A percentile compares a stretch with the other conserved stretches of the same genome.
Conservation (phyloP, 768 basidiomycete species). For the Lactarius hatsudake region DNA sequence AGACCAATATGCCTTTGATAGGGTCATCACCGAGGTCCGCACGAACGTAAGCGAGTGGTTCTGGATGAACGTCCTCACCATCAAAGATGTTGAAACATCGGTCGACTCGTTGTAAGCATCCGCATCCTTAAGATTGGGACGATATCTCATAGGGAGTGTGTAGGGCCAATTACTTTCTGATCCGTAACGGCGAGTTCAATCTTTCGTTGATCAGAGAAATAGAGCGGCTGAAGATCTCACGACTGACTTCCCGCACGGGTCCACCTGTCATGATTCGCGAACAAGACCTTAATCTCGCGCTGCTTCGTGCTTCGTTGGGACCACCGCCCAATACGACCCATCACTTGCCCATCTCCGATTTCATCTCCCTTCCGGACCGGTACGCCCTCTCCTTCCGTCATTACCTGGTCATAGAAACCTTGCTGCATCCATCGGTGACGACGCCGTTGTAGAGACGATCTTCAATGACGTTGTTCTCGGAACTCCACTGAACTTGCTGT, state of each 20-base stretch:
- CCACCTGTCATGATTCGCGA: conserved; percentile 79
- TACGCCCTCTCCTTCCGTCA: conserved; percentile 80
- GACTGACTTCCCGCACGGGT: conserved; percentile 64
- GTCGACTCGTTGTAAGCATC: conserved; percentile 75
- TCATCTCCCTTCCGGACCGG: conserved; percentile 74
- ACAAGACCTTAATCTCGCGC: conserved; percentile 83
- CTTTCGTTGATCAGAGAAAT: conserved; percentile 83
- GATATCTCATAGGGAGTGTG: conserved; percentile 18
- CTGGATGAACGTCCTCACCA: conserved; percentile 85
- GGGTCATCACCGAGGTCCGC: conserved; percentile 69
- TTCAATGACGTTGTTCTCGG: conserved; percentile 81
- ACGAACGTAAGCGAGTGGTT: conserved; percentile 90
- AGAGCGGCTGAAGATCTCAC: conserved; percentile 76
- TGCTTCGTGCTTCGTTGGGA: conserved; percentile 85
- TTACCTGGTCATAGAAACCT: conserved; percentile 42
- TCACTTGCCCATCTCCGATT: conserved; percentile 71
- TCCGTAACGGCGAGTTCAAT: conserved; percentile 85
- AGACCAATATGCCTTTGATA: conserved; percentile 74
- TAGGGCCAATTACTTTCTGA: conserved; percentile 84
- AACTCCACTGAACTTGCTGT: conserved; percentile 67
- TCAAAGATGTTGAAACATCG: conserved; percentile 77
- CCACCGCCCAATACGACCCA: conserved; percentile 84
- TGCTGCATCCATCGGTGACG: conserved; percentile 42
- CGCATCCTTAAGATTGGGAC: background rate
- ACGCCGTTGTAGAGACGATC: conserved; percentile 41